phyloP scores from a whole-genome alignment of 2,329 filamentous ascomycete species.

The Diaporthe batatas region DNA sequence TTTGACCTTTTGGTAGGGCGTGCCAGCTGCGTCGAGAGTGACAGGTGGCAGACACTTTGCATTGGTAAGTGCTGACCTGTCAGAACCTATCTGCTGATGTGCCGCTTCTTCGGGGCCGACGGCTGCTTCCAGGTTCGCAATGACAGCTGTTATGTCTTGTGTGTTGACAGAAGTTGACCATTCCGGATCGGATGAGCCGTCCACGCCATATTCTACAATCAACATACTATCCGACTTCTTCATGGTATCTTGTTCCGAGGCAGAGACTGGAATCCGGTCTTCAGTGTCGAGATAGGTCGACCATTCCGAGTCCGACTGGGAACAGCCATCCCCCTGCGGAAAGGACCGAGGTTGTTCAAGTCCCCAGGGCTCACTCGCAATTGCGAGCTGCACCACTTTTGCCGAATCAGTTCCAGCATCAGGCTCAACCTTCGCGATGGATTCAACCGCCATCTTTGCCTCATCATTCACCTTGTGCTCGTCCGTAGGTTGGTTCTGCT shows the following conservation, averaged over 20 bases:
- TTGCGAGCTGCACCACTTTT: background rate
- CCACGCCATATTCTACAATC: constrained; percentile 11
- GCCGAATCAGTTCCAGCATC: background rate
- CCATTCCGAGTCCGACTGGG: constrained; percentile 27
- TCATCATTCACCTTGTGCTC: background rate
- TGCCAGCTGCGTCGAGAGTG: background rate
- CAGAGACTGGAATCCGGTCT: background rate
- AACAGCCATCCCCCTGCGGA: background rate
- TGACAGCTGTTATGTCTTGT: constrained; percentile 20
- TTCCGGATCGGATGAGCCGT: constrained; percentile 20
- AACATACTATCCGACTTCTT: background rate
- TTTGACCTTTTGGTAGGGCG: background rate
- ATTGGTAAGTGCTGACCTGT: background rate
- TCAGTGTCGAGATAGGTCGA: constrained; percentile 30
- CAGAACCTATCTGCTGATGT: background rate
- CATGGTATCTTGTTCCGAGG: background rate
- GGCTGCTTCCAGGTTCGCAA: background rate
- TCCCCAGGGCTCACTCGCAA: background rate
- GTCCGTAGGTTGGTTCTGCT: background rate
- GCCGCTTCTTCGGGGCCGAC: background rate
- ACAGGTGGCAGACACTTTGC: background rate
- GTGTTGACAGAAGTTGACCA: constrained; percentile 37
- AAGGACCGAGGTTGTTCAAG: background rate
- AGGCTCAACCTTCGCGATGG: background rate
- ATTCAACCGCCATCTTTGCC: background rate